Conservation (phyloP, 768 basidiomycete genomes). For the Phlebiopsis flavidoalba region DNA sequence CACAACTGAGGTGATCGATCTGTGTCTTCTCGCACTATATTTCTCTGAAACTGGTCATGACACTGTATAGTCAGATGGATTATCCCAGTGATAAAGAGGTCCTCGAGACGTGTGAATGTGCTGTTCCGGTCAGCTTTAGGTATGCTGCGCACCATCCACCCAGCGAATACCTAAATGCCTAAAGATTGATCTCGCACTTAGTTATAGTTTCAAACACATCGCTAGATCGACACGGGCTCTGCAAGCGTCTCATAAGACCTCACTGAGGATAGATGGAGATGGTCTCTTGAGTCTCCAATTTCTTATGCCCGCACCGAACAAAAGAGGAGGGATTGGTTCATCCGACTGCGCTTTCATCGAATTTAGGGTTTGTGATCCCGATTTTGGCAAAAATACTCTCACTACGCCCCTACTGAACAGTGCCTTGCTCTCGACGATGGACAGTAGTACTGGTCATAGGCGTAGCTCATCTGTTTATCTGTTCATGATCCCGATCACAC, state of each 20-base stretch:
- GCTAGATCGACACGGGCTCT: constrained; percentile 67
- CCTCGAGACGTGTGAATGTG: constrained; percentile 86
- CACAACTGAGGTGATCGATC: constrained; percentile 61
- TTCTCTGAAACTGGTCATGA: not conserved
- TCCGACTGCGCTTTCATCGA: constrained; percentile 63
- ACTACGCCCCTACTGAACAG: not conserved
- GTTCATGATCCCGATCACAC: not conserved
- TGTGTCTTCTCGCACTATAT: not conserved
- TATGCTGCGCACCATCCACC: not conserved
- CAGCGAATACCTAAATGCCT: not conserved
- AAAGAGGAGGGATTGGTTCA: constrained; percentile 30
- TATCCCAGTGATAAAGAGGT: constrained; percentile 92
- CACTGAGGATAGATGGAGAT: constrained; percentile 76
- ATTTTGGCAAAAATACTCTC: not conserved
- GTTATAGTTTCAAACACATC: constrained; percentile 83
- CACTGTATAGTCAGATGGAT: constrained; percentile 65
- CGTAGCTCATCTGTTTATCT: not conserved
- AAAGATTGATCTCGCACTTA: constrained; percentile 24
- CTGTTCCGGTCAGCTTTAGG: constrained; percentile 49
- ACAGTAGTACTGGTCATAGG: not conserved
- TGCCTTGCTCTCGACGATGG: constrained; percentile 10
- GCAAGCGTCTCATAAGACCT: constrained; percentile 82
- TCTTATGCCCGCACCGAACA: constrained; percentile 59
- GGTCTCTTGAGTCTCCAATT: constrained; percentile 89
- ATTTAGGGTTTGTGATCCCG: constrained; percentile 60